Evolutionary conservation across 176 grass and related monocot genomes (phyloP).

Genomic region (Zoysia pacifica): DNA sequence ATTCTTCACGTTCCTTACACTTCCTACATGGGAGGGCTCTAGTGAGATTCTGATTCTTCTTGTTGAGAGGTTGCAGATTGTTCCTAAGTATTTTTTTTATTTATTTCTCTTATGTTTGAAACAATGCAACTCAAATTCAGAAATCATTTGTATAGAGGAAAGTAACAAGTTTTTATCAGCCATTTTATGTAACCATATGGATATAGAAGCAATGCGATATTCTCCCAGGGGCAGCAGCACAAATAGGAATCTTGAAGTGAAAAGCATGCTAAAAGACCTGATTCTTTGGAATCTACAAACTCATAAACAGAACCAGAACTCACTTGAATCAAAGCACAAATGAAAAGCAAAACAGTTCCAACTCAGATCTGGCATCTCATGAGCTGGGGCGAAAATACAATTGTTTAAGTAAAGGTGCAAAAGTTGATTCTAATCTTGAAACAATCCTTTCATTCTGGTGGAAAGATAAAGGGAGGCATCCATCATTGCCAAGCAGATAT

Average conservation of each 20-base stretch:
- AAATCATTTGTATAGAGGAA: not conserved
- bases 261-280: slow-evolving; percentile 35
- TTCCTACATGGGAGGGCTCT: slow-evolving; percentile 3
- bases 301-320: slow-evolving; percentile 31
- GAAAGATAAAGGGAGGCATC: slow-evolving; percentile 46
- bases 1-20: slow-evolving; percentile 7
- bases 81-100: not conserved
- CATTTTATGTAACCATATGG: slow-evolving; percentile 16
- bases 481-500: slow-evolving; percentile 47
- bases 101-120: not conserved
- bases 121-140: not conserved
- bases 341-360: slow-evolving; percentile 41
- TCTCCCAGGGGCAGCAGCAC: not conserved
- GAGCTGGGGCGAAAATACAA: slow-evolving; percentile 20
- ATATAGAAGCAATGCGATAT: slow-evolving; percentile 9
- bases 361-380: slow-evolving; percentile 48
- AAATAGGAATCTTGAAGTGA: slow-evolving; percentile 33
- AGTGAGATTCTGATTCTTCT: slow-evolving; percentile 1
- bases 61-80: not conserved
- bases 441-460: slow-evolving; percentile 48
- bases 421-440: slow-evolving; percentile 38
- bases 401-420: slow-evolving; percentile 37
- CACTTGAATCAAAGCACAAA: slow-evolving; percentile 38
- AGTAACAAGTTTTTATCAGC: not conserved
- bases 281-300: slow-evolving; percentile 41